Conservation (phyloP, 176 grass and related monocot genomes). For the Pontederia crassipes region DNA sequence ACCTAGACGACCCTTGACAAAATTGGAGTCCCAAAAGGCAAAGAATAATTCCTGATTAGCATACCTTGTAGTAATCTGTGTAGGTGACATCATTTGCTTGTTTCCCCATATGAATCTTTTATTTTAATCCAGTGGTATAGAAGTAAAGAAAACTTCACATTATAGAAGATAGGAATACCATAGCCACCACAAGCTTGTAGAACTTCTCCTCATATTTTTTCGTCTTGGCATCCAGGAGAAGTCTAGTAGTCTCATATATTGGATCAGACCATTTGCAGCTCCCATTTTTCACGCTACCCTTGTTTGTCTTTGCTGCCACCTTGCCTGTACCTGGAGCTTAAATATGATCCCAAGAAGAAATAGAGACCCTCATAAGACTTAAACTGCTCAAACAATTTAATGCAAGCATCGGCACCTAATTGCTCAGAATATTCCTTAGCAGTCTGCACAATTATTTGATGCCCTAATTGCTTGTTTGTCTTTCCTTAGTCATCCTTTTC, state of each 20-base stretch:
- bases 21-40: constrained; percentile 15
- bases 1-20: constrained; percentile 78
- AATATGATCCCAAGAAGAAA: constrained; percentile 92
- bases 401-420: constrained; percentile 62
- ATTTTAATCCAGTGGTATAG: too few relatives aligned
- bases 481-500: too few relatives aligned
- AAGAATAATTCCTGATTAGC: constrained; percentile 17
- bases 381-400: constrained; percentile 98
- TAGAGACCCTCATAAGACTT: constrained; percentile 98
- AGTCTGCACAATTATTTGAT: too few relatives aligned
- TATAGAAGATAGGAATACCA: constrained; percentile 26
- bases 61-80: neutral
- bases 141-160: too few relatives aligned
- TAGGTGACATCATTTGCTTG: too few relatives aligned
- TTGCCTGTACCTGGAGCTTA: constrained; percentile 97
- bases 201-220: constrained; percentile 93
- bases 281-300: constrained; percentile 84
- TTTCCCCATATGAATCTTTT: too few relatives aligned
- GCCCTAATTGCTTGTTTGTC: too few relatives aligned
- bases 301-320: constrained; percentile 87
- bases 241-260: constrained; percentile 93
- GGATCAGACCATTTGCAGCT: constrained; percentile 95
- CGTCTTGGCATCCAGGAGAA: constrained; percentile 76
- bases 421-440: constrained; percentile 83
- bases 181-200: constrained; percentile 90